Evolutionary conservation across 2,329 filamentous ascomycete species (phyloP).

Genomic region (Aphanocladium album): DNA sequence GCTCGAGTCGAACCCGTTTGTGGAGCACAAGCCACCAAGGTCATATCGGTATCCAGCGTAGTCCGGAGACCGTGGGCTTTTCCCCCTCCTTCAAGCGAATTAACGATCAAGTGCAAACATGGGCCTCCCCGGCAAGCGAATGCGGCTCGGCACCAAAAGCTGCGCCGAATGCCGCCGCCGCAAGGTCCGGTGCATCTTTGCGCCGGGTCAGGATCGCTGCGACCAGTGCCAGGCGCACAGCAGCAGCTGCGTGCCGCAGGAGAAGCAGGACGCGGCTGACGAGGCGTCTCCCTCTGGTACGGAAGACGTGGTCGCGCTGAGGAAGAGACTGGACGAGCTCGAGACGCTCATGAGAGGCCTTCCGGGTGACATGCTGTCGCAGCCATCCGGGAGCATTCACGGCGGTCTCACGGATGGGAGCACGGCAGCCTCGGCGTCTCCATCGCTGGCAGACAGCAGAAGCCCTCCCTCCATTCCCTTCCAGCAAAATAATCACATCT

Average conservation of each 20-base stretch:
- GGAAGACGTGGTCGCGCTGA: constrained; percentile 12
- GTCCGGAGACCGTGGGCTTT: background rate
- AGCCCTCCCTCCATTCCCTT: background rate
- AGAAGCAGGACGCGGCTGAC: constrained; percentile 15
- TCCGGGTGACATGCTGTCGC: background rate
- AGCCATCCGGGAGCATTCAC: background rate
- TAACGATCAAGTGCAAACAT: background rate
- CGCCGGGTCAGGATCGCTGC: constrained; percentile 32
- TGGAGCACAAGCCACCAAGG: background rate
- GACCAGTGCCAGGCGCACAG: constrained; percentile 40
- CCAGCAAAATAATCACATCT: background rate
- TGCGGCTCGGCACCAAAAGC: constrained; percentile 29
- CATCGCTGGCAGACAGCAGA: background rate
- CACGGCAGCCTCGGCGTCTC: background rate
- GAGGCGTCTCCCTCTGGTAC: background rate
- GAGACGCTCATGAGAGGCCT: constrained; percentile 19
- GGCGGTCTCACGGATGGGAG: constrained; percentile 2
- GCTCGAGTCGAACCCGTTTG: background rate
- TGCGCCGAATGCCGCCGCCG: constrained; percentile 41
- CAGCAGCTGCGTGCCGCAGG: constrained; percentile 40
- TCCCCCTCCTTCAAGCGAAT: background rate
- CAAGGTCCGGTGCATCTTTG: constrained; percentile 44
- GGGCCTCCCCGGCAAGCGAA: constrained; percentile 20
- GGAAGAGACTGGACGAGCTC: constrained; percentile 21
- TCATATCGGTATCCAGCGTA: background rate